Evolutionary conservation across 441 rosid species (phyloP).

Genomic region (Syzygium malaccense): DNA sequence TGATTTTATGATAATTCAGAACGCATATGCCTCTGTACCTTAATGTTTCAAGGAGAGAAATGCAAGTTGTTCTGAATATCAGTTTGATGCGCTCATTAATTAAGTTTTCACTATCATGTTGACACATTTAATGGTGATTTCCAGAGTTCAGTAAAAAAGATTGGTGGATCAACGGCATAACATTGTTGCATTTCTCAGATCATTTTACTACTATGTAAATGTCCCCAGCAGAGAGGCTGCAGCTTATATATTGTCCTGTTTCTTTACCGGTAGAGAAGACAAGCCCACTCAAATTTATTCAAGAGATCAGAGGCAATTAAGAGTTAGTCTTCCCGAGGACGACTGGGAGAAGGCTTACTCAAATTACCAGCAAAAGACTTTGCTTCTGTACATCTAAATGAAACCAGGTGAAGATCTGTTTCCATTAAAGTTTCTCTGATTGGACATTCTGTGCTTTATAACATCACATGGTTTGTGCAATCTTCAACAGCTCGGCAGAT

Average conservation of each 20-base stretch:
- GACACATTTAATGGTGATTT: background rate
- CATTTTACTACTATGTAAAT: background rate
- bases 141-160: background rate
- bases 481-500: conserved; percentile 17
- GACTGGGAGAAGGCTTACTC: conserved; percentile 15
- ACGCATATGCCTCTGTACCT: conserved; percentile 5
- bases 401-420: background rate
- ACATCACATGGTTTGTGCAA: background rate
- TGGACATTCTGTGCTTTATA: background rate
- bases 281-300: conserved; percentile 25
- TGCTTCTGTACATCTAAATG: background rate
- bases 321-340: conserved; percentile 15
- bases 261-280: conserved; percentile 25
- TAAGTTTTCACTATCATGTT: background rate
- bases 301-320: conserved; percentile 20
- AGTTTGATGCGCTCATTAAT: no score
- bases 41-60: background rate
- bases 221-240: conserved; percentile 20
- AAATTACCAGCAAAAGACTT: conserved; percentile 2
- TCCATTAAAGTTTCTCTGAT: background rate
- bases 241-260: conserved; percentile 10
- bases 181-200: background rate
- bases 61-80: background rate
- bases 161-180: background rate
- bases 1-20: background rate